phyloP scores from a whole-genome alignment of 2,329 filamentous ascomycete genomes.

The Thielaviopsis punctulata region DNA sequence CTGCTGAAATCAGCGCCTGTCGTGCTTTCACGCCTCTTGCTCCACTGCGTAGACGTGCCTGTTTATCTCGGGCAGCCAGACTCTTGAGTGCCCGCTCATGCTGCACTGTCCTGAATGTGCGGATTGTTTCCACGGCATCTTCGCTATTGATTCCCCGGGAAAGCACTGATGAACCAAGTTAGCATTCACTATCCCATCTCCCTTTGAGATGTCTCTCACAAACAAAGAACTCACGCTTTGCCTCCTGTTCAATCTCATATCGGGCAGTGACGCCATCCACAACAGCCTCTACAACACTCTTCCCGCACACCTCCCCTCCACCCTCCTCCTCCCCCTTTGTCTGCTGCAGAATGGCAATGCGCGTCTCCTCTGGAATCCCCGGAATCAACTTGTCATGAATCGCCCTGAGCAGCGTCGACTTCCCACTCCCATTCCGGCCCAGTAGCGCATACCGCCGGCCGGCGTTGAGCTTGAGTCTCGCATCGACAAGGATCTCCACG shows the following conservation, averaged over 20 bases:
- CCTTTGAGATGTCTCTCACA: background rate
- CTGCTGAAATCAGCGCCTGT: constrained; percentile 54
- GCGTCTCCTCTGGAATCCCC: constrained; percentile 48
- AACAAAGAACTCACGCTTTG: constrained; percentile 29
- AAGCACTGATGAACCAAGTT: constrained; percentile 26
- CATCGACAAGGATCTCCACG: constrained; percentile 53
- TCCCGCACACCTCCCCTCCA: constrained; percentile 20
- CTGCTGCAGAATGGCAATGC: constrained; percentile 54
- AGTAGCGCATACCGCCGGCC: constrained; percentile 61
- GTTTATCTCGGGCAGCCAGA: constrained; percentile 53
- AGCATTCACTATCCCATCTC: background rate
- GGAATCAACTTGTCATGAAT: constrained; percentile 66
- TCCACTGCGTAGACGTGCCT: constrained; percentile 57
- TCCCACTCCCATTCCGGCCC: constrained; percentile 67
- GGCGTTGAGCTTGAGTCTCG: constrained; percentile 53
- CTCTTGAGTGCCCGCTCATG: constrained; percentile 44
- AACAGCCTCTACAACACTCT: constrained; percentile 47
- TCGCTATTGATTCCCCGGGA: constrained; percentile 39
- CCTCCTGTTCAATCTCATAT: constrained; percentile 41
- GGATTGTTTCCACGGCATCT: constrained; percentile 40
- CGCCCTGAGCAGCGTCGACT: constrained; percentile 61
- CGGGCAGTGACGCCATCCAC: constrained; percentile 41
- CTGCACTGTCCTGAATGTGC: constrained; percentile 42
- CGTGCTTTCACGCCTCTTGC: constrained; percentile 56
- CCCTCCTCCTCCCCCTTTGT: constrained; percentile 23